phyloP scores from a whole-genome alignment of 345 rosid species.

The Camelina neglecta region DNA sequence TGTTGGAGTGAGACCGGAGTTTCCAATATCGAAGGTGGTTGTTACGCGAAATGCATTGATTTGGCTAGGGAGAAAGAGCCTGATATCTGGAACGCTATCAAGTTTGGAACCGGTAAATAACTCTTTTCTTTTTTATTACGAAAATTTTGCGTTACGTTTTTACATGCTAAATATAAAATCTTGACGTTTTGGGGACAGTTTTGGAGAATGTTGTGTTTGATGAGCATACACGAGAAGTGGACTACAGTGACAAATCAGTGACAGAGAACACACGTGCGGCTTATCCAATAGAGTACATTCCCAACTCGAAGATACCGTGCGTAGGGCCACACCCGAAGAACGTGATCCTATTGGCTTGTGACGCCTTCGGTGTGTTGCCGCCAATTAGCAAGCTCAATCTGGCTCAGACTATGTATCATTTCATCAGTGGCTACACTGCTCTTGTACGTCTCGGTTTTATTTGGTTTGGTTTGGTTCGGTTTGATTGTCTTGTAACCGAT shows the following conservation, averaged over 20 bases:
- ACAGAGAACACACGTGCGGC: conserved; percentile 99
- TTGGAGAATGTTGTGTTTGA: conserved; percentile 97
- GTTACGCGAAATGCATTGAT: conserved; percentile 98
- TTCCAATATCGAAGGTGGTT: conserved; percentile 97
- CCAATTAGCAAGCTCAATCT: conserved; percentile 89
- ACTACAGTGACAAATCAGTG: conserved; percentile 79
- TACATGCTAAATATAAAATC: too few species aligned
- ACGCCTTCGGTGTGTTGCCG: conserved; percentile 96
- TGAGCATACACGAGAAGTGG: conserved; percentile 89
- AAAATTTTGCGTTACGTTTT: too few species aligned
- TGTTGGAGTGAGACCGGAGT: conserved; percentile 93
- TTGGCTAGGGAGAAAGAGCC: conserved; percentile 91
- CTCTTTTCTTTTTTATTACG: background rate
- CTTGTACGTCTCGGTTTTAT: conserved; percentile 51
- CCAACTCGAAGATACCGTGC: conserved; percentile 90
- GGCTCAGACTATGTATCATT: conserved; percentile 98
- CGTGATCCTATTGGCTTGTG: conserved; percentile 92
- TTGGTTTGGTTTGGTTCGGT: background rate
- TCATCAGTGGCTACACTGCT: conserved; percentile 99
- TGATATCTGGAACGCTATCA: conserved; percentile 96
- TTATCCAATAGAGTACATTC: conserved; percentile 89
- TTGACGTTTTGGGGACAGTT: conserved; percentile 48
- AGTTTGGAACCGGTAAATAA: conserved; percentile 63
- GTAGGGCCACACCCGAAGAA: conserved; percentile 94
- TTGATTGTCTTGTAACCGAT: background rate